Evolutionary conservation across 768 basidiomycete genomes (phyloP).

Genomic region (Suillus brevipes): DNA sequence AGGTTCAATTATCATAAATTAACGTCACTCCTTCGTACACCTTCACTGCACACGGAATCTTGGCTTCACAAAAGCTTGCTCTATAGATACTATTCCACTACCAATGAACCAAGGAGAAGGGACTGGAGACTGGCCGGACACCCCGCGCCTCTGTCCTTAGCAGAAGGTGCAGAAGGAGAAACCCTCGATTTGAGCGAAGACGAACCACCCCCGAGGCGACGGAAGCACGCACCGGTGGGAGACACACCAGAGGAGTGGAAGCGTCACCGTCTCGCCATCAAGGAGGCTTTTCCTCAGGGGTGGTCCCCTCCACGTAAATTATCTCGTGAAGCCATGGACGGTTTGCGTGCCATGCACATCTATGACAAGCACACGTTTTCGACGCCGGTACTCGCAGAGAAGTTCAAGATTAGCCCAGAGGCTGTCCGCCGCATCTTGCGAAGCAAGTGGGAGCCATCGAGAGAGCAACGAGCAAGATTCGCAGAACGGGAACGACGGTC

Average conservation of each 20-base stretch:
- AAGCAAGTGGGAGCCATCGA: conserved; percentile 67
- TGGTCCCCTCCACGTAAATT: conserved; percentile 83
- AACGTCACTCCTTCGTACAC: background rate
- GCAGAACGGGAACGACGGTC: conserved; percentile 50
- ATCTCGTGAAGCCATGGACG: conserved; percentile 83
- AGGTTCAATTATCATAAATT: background rate
- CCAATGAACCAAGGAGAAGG: conserved; percentile 21
- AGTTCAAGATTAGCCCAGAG: conserved; percentile 80
- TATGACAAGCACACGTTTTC: conserved; percentile 65
- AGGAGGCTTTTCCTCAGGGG: conserved; percentile 57
- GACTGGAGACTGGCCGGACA: conserved; percentile 34
- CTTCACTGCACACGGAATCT: conserved; percentile 6
- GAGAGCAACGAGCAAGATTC: conserved; percentile 50
- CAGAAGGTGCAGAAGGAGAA: conserved; percentile 20
- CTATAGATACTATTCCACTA: conserved; percentile 28
- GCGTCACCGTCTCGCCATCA: conserved; percentile 51
- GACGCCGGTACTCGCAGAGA: conserved; percentile 67
- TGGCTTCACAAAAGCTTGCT: conserved; percentile 9
- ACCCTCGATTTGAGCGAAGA: conserved; percentile 31
- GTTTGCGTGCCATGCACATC: conserved; percentile 64
- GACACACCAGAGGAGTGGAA: conserved; percentile 47
- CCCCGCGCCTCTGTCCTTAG: conserved; percentile 32
- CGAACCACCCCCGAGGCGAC: conserved; percentile 29
- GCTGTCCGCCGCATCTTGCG: conserved; percentile 78
- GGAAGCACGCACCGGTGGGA: conserved; percentile 15